Evolutionary conservation across 164 flowering plant genomes (phyloP).

Genomic region (Echeveria elegans): DNA sequence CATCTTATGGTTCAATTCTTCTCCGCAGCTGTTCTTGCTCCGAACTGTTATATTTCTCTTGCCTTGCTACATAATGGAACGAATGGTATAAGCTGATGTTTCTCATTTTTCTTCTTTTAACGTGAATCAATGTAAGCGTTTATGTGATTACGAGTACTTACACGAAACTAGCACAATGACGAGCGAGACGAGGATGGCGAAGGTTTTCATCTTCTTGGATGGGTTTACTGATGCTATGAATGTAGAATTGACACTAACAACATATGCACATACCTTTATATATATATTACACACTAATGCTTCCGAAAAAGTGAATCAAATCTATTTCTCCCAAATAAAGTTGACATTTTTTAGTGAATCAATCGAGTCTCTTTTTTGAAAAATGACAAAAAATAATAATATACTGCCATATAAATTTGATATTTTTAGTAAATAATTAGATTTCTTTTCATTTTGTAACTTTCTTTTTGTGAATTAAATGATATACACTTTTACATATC

Average conservation of each 20-base stretch:
- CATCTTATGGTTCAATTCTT: not conserved
- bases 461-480: too few relatives aligned
- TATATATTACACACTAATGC: too few relatives aligned
- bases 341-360: too few relatives aligned
- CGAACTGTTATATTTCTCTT: slow-evolving; percentile 86
- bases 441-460: too few relatives aligned
- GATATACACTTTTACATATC: too few relatives aligned
- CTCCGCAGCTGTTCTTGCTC: slow-evolving; percentile 73
- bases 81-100: slow-evolving; percentile 43
- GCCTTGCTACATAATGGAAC: slow-evolving; percentile 90
- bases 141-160: not conserved
- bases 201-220: not conserved
- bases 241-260: not conserved
- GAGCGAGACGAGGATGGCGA: not conserved
- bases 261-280: too few relatives aligned
- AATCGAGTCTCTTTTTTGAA: too few relatives aligned
- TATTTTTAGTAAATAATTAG: too few relatives aligned
- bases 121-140: not conserved
- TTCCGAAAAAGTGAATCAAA: too few relatives aligned
- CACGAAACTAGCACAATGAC: not conserved
- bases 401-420: too few relatives aligned
- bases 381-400: too few relatives aligned
- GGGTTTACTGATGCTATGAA: not conserved
- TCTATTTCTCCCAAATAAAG: too few relatives aligned
- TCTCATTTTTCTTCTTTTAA: not conserved